These are phyloP conservation scores for Solanum hybrid DNA, from an alignment of 305 asterid genomes.

Conservation along the genomic window DNA sequence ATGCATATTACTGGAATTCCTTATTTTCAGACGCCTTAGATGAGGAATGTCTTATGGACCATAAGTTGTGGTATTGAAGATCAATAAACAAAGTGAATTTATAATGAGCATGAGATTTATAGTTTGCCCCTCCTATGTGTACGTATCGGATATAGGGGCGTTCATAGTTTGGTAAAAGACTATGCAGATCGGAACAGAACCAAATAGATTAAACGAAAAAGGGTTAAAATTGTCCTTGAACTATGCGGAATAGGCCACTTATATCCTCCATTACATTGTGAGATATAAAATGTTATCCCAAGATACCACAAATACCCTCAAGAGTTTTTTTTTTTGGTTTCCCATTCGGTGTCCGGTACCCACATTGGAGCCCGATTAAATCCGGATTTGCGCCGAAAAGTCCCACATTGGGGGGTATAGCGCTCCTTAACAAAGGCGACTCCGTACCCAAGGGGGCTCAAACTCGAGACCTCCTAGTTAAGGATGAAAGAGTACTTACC, in stretches of 20 bases:
- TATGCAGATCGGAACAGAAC: background rate
- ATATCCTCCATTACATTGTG: background rate
- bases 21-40: background rate
- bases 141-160: background rate
- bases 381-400: no score
- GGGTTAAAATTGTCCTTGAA: no score
- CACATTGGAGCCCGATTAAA: no score
- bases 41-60: background rate
- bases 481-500: no score
- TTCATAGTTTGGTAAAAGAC: background rate
- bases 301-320: background rate
- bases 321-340: no score
- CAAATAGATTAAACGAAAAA: background rate
- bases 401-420: no score
- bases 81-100: background rate
- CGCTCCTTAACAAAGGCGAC: no score
- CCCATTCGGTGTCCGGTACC: no score
- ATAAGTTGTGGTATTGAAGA: background rate
- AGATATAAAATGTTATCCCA: background rate
- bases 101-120: background rate
- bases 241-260: no score
- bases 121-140: background rate
- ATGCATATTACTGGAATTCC: background rate
- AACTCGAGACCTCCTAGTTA: no score
- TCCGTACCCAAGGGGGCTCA: no score